phyloP scores from a whole-genome alignment of 768 basidiomycete genomes.

The Steccherinum ochraceum region DNA sequence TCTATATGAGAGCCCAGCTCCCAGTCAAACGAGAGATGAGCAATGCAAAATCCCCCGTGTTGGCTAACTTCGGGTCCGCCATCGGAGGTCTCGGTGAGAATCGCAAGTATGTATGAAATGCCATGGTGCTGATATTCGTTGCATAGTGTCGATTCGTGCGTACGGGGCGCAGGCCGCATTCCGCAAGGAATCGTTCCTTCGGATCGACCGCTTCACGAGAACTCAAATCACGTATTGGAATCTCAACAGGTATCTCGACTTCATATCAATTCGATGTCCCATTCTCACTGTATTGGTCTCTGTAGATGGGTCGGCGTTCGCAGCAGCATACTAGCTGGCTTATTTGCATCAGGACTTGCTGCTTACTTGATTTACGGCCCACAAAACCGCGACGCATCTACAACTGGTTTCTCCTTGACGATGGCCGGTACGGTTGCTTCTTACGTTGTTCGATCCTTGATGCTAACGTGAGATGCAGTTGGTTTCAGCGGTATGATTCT shows the following conservation, averaged over 20 bases:
- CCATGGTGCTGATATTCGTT: background rate
- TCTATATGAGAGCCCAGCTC: constrained; percentile 51
- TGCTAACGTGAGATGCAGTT: constrained; percentile 21
- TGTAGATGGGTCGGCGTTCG: constrained; percentile 8
- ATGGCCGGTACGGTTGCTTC: constrained; percentile 29
- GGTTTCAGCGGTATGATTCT: constrained; percentile 52
- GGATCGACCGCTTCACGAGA: constrained; percentile 6
- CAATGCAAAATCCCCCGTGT: constrained; percentile 39
- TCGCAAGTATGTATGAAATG: no score
- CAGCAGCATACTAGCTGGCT: background rate
- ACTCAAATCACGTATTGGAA: constrained; percentile 6
- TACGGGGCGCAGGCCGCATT: constrained; percentile 9
- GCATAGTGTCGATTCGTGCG: constrained; percentile 9
- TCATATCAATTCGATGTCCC: background rate
- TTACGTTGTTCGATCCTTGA: background rate
- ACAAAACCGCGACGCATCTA: constrained; percentile 17
- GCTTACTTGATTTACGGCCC: constrained; percentile 9
- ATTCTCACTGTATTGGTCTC: background rate
- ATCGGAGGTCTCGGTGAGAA: constrained; percentile 42
- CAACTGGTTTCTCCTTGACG: constrained; percentile 31
- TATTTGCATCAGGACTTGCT: constrained; percentile 4
- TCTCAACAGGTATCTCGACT: constrained; percentile 3
- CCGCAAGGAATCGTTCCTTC: constrained; percentile 2
- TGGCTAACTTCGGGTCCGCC: constrained; percentile 45
- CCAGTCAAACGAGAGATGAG: constrained; percentile 51